Percentiles rank a stretch among this genome's conserved stretches.
phyloP scores from a whole-genome alignment of 306 rosid species.

The Rubus parviflorus region DNA sequence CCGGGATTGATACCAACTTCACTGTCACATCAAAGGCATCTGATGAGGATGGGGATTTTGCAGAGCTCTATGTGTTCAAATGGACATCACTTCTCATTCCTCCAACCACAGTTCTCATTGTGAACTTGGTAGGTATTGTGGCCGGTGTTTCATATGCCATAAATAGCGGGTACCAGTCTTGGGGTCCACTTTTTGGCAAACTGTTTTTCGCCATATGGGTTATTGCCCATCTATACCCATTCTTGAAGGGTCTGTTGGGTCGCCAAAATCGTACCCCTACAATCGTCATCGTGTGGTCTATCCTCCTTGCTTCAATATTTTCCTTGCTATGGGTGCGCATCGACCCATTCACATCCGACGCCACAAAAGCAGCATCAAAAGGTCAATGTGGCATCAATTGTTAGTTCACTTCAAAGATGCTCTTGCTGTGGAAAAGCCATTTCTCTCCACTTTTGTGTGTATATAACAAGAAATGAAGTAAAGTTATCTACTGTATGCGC shows the following conservation, averaged over 20 bases:
- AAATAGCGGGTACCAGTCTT: conserved; percentile 90
- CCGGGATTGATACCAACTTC: conserved; percentile 85
- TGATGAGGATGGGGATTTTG: conserved; percentile 89
- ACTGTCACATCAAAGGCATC: conserved; percentile 94
- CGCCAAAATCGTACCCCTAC: conserved; percentile 89
- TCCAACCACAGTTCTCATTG: conserved; percentile 82
- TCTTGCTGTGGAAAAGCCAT: not conserved
- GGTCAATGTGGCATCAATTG: conserved; percentile 87
- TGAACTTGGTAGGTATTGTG: conserved; percentile 80
- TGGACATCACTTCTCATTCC: conserved; percentile 96
- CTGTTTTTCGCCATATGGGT: conserved; percentile 91
- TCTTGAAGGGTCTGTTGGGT: conserved; percentile 93
- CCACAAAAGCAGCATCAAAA: conserved; percentile 39
- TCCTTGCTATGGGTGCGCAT: conserved; percentile 93
- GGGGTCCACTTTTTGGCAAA: conserved; percentile 91
- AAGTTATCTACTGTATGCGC: conserved; percentile 19
- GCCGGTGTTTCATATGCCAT: conserved; percentile 91
- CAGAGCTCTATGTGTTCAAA: conserved; percentile 86
- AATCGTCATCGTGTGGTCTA: conserved; percentile 85
- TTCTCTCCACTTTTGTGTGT: conserved; percentile 33
- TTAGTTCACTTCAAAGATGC: conserved; percentile 34
- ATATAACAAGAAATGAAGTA: conserved; percentile 43
- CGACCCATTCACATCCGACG: conserved; percentile 62
- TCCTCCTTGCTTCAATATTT: conserved; percentile 89
- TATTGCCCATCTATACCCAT: conserved; percentile 88